Evolutionary conservation across 768 basidiomycete genomes (phyloP).

Genomic region (Stropharia rugosoannulata): DNA sequence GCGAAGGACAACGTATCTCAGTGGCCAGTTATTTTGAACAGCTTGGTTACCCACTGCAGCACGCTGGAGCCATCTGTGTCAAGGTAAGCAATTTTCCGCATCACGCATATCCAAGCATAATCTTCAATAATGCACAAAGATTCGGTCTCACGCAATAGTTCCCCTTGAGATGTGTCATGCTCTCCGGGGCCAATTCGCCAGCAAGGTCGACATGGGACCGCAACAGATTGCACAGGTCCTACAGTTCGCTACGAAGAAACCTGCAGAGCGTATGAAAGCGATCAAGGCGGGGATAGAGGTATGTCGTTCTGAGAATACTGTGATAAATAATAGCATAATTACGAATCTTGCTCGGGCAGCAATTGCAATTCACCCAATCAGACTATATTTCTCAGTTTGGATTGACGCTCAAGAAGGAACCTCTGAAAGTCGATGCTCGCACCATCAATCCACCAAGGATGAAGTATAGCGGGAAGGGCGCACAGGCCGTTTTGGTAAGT

Average conservation of each 20-base stretch:
- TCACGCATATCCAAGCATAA: not conserved
- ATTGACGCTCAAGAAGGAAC: slow-evolving; percentile 50
- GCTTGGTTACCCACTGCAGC: slow-evolving; percentile 33
- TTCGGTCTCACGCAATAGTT: slow-evolving; percentile 58
- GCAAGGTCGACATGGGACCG: not conserved
- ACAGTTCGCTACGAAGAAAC: slow-evolving; percentile 66
- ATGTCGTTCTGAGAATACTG: not conserved
- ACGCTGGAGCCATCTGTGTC: slow-evolving; percentile 52
- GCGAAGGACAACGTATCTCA: slow-evolving; percentile 43
- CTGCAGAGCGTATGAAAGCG: slow-evolving; percentile 30
- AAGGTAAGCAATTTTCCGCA: slow-evolving; percentile 38
- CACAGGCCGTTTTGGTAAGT: slow-evolving; percentile 53
- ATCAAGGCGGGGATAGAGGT: not conserved
- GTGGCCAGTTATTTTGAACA: slow-evolving; percentile 38
- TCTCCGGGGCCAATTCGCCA: not conserved
- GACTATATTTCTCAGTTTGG: slow-evolving; percentile 73
- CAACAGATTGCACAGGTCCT: slow-evolving; percentile 54
- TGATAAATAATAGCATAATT: not conserved
- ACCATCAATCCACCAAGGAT: slow-evolving; percentile 61
- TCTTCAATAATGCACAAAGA: slow-evolving; percentile 31
- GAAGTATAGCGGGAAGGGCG: slow-evolving; percentile 58
- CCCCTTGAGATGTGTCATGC: slow-evolving; percentile 61
- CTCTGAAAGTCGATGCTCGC: slow-evolving; percentile 54
- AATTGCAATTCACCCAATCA: slow-evolving; percentile 66
- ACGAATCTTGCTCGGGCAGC: slow-evolving; percentile 26